A percentile compares a stretch with the other conserved stretches of the same genome.
Evolutionary conservation across 164 flowering plant species (phyloP).

Genomic region (Buxus sempervirens): DNA sequence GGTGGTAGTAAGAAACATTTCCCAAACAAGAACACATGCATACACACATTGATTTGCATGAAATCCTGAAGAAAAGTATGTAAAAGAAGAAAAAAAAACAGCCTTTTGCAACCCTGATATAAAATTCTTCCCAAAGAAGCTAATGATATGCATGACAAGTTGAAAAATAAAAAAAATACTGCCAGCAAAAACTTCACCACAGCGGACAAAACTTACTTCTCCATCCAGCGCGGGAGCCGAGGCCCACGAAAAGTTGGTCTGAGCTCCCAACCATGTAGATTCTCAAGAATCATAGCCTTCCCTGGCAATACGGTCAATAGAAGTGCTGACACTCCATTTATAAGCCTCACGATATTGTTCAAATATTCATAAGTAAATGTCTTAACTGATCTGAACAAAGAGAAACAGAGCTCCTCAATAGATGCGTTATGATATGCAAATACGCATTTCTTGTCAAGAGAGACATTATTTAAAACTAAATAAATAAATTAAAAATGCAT

Average conservation of each 20-base stretch:
- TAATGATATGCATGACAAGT: not conserved
- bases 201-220: constrained; percentile 54
- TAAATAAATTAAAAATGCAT: not conserved
- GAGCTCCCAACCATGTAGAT: constrained; percentile 98
- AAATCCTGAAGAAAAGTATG: too few species aligned
- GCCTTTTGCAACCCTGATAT: too few species aligned
- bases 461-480: too few species aligned
- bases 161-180: not conserved
- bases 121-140: not conserved
- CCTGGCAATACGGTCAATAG: constrained; percentile 80
- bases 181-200: not conserved
- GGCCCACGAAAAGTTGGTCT: constrained; percentile 91
- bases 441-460: not conserved
- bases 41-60: too few species aligned
- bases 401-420: not conserved
- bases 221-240: constrained; percentile 97
- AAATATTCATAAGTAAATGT: constrained; percentile 85
- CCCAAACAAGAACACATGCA: too few species aligned
- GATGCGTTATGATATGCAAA: too few species aligned
- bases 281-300: constrained; percentile 79
- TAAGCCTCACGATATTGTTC: constrained; percentile 80
- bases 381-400: constrained; percentile 79
- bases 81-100: too few species aligned
- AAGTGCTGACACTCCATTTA: constrained; percentile 89
- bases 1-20: too few species aligned